Conservation (phyloP, 1,284 basidiomycete species). For the Sanghuangporus weigelae region DNA sequence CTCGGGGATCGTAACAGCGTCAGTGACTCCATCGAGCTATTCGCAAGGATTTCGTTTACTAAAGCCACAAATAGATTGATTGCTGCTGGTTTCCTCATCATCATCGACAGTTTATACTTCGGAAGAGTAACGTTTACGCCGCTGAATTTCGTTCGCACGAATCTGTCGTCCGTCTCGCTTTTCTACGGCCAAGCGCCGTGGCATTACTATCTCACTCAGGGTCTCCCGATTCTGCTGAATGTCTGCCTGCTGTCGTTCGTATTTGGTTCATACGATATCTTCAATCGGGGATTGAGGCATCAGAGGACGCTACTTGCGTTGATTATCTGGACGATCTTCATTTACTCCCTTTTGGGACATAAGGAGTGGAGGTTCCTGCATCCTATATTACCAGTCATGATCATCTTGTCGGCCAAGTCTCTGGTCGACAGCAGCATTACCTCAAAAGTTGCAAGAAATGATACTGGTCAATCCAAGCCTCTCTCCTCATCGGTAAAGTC, state of each 20-base stretch:
- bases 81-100: slow-evolving; percentile 37
- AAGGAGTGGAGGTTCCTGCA: slow-evolving; percentile 99
- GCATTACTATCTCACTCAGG: slow-evolving; percentile 90
- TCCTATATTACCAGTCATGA: slow-evolving; percentile 82
- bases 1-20: neutral
- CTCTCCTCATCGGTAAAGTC: neutral
- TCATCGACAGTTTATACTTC: slow-evolving; percentile 70
- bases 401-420: slow-evolving; percentile 73
- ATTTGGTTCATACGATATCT: slow-evolving; percentile 45
- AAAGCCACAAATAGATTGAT: slow-evolving; percentile 29
- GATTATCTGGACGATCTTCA: slow-evolving; percentile 56
- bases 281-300: neutral
- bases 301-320: slow-evolving; percentile 47
- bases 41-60: slow-evolving; percentile 38
- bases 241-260: slow-evolving; percentile 69
- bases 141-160: slow-evolving; percentile 76
- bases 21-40: slow-evolving; percentile 30
- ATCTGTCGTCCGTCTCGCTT: slow-evolving; percentile 78
- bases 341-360: slow-evolving; percentile 80
- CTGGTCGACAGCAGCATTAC: slow-evolving; percentile 42
- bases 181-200: slow-evolving; percentile 89
- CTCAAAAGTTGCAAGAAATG: neutral
- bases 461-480: neutral
- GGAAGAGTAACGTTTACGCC: slow-evolving; percentile 67
- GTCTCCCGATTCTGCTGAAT: slow-evolving; percentile 75